Base-by-base conservation (phyloP, 495 filamentous ascomycete genomes). In the Penicillium cataractarum region DNA sequence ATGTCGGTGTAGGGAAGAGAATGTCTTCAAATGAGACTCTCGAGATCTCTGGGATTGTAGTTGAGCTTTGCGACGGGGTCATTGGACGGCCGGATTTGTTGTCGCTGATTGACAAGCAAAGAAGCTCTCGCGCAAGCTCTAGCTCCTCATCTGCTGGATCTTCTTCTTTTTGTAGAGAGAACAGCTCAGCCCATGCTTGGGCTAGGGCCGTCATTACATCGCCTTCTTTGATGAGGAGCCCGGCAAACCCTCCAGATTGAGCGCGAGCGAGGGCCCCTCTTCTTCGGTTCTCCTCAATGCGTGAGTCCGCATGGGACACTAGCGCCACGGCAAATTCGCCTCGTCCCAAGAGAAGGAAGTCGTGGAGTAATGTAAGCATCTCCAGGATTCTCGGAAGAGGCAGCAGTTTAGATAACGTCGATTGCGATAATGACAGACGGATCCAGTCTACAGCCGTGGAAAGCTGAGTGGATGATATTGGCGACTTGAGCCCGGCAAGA, bases 281-380 rank as follows among this genome's bases (percentile, higher is more conserved):
- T 55, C 80, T 78, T 29, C 83, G 63, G 22, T 57, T 77, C 52
- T 78, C 79, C n/a, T 78, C 71, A 24, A 96, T 83, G 61, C 86
- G 87, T 37, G 89, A 83, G 64, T 96, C 90, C 9, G 93, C 92
- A 78, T 97, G 90, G 33, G 88, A 83, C 1, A 95, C 90, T 21
- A 99, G 78, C 10, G 90, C 87, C 63, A 94, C 85, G 7, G 92
- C 92, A 74, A 99, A 99, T 70, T 97, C 95, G 10, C 95, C 94
- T 19, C 90, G 84, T 10, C 90, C 86, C 10, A 99, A 85, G 10
- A 99, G 82, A 66, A 97, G 90, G 72, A 96, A 97, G 53, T 94
- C 87, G 57, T 92, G 85, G 0, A 97, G 84, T 24, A 97, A 78
- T 46, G 85, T 80, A 10, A 99, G 80, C 40, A 90, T 84, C 61